Evolutionary conservation across 202 grass and related monocot genomes (phyloP).

Genomic region (Musa balbisiana): DNA sequence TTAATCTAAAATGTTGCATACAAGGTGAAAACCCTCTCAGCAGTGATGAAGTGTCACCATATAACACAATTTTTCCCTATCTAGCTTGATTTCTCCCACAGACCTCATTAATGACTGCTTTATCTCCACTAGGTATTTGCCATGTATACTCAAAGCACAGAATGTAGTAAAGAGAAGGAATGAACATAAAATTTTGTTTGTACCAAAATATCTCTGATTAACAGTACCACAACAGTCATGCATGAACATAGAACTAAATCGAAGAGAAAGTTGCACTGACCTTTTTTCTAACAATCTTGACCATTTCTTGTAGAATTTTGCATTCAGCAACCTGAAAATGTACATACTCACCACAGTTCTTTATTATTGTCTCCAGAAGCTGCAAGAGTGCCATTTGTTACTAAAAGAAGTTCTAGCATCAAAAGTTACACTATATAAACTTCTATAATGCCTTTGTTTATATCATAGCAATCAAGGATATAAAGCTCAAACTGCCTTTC

Average conservation of each 20-base stretch:
- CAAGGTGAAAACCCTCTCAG: no score
- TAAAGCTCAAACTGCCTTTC: no score
- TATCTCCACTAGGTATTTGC: no score
- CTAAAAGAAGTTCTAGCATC: not conserved
- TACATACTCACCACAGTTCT: conserved; percentile 77
- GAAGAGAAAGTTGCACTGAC: conserved; percentile 26
- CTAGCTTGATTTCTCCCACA: no score
- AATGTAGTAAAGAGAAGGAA: no score
- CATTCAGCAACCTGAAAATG: conserved; percentile 76
- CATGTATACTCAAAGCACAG: no score
- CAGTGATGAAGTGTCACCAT: no score
- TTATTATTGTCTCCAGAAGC: conserved; percentile 93
- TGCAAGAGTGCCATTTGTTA: conserved; percentile 27
- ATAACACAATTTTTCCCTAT: no score
- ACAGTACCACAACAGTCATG: not conserved
- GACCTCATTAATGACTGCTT: no score
- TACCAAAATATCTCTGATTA: not conserved
- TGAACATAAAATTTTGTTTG: not conserved
- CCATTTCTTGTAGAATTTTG: conserved; percentile 76
- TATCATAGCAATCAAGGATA: not conserved
- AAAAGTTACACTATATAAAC: not conserved
- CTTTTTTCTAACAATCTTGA: conserved; percentile 90
- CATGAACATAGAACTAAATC: not conserved
- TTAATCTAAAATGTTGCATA: no score
- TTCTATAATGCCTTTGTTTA: not conserved